Conservation (phyloP, 2,329 filamentous ascomycete genomes). For the Penicillium polonicum region DNA sequence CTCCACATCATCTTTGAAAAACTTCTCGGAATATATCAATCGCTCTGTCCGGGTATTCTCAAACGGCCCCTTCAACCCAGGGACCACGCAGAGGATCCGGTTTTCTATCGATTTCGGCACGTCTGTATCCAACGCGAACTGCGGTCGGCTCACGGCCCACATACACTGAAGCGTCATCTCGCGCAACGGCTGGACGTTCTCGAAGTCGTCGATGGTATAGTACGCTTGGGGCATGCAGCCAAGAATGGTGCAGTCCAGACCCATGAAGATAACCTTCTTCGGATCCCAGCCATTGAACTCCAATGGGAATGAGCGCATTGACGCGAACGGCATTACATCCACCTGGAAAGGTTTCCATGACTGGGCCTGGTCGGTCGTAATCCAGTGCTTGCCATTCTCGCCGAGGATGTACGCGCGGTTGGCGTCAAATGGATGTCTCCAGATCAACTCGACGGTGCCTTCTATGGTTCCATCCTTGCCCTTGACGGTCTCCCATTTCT, state of each 20-base stretch:
- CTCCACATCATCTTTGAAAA: conserved; percentile 61
- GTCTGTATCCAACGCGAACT: conserved; percentile 60
- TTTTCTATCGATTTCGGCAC: conserved; percentile 63
- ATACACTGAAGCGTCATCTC: conserved; percentile 72
- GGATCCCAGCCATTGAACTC: conserved; percentile 81
- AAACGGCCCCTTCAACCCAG: conserved; percentile 68
- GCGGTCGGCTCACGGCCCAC: conserved; percentile 77
- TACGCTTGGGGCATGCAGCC: conserved; percentile 62
- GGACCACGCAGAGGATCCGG: conserved; percentile 76
- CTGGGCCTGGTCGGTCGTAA: conserved; percentile 78
- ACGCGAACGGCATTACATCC: conserved; percentile 56
- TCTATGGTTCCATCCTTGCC: conserved; percentile 56
- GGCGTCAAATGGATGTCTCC: conserved; percentile 75
- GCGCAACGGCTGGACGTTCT: conserved; percentile 63
- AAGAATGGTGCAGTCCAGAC: conserved; percentile 64
- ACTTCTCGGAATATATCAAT: conserved; percentile 78
- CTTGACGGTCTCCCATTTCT: conserved; percentile 69
- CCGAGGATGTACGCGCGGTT: conserved; percentile 80
- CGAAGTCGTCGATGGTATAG: conserved; percentile 87
- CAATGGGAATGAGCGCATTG: conserved; percentile 52
- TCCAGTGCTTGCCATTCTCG: conserved; percentile 68
- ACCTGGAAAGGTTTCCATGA: conserved; percentile 75
- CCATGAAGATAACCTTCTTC: conserved; percentile 81
- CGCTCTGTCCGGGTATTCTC: conserved; percentile 65
- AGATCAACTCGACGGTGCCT: conserved; percentile 56